Evolutionary conservation across 192 early-diverging fungal genomes (phyloP), one percentile per base, ranked within the genome.

Genomic region (Dissophora globulifera): DNA sequence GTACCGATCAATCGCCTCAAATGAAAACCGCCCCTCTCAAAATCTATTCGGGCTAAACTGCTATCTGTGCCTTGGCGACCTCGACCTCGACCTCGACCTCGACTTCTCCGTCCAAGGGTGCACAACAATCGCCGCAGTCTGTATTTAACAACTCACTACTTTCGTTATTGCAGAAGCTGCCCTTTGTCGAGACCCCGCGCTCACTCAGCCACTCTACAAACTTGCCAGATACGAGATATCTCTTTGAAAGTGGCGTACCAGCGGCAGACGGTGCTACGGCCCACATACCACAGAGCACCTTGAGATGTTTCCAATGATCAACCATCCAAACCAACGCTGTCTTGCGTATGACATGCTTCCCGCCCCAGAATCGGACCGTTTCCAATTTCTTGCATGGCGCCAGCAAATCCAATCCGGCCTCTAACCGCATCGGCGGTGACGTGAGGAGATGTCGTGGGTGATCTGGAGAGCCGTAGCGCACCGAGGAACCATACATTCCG

Each of bases 321-420:
- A 53, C 19, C 11, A 64, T 53, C 62, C 62, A 64, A 17, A 45
- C n/a, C 1, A 64, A 20, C 11, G 48, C 50, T 40, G 42, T 31
- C n/a, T 38, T 38, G 11, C 17, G 62, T 6, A 64, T 41, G 4
- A 22, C 6, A 4, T 20, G 38, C 15, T 17, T 32, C 7, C 62
- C 62, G 5, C 27, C 51, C 50, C 46, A 62, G 41, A 64, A 53
- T n/a, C 49, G 26, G 25, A 64, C 16, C 27, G 13, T 53, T 11
- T 53, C 26, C 4, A 66, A 25, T 1, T 12, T 46, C 1, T 16
- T 45, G 25, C 33, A 52, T 7, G 31, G 16, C 8, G 62, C 38
- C 11, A 64, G 29, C 11, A 26, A 11, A 32, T 27, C 40, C 16
- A 64, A 42, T 5, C 62, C 62, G 0, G 51, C 30, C 12, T 64